Base-by-base conservation (phyloP, 73 alveolate genomes). In the Effrenium voratum region DNA sequence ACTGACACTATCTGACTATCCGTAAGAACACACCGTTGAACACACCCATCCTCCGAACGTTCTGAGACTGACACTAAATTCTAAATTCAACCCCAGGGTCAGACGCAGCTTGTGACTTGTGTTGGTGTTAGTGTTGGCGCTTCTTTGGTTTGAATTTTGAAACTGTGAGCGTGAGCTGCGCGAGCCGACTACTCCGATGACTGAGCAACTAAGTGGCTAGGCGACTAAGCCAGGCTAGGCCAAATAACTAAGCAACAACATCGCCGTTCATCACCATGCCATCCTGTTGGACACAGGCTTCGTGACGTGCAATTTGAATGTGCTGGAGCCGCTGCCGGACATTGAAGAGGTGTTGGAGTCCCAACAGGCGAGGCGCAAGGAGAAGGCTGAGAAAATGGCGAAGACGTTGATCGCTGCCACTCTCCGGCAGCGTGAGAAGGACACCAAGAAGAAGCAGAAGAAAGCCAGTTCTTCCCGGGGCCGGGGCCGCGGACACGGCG, bases 381-480 rank as follows among this genome's bases (percentile, higher is more conserved):
- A 75, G 3, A 75, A 75, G 59, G 86, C 86, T 30, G 86, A 75
- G 59, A 75, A 75, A 38, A 75, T 59, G 15, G 86, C 86, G 10
- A 75, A 75, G 59, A 43, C 12, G 1, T 34, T 75, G 40, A 75
- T 75, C 59, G 16, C 13, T 12, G 16, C 55, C 34, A 3, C 86
- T 6, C 59, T 75, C 60, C 36, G 26, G 10, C 12, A 8, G 5
- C 86, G 40, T 43, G 16, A 12, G 40, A 12, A 22, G 32, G 19
- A 75, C 36, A 59, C 36, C n/a, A 32, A 75, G 40, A 24, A 45
- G 26, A 36, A 4, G 13, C 13, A 12, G 40, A 75, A 28, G 40
- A 38, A 75, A 75, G 86, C 76, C 10, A 19, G 63, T 19, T 8
- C 63, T 12, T 8, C 26, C 8, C 26, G 26, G 76, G 76, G 41